Conservation (phyloP, 148 eudicot genomes). For the Rhododendron griersonianum region DNA sequence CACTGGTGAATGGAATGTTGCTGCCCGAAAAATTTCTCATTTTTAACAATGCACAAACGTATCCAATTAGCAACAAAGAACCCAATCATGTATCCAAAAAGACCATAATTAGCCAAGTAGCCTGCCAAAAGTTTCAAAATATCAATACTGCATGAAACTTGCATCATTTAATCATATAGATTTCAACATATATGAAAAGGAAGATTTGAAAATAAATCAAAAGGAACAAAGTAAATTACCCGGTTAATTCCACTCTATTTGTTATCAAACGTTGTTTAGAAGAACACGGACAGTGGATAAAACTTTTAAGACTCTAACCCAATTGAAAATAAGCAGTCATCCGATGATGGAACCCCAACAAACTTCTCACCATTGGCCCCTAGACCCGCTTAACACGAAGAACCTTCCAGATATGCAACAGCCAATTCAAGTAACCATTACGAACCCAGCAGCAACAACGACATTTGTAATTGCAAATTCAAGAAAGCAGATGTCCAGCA, state of each 20-base stretch:
- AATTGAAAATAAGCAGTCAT: neutral
- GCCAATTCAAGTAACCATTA: conserved; percentile 39
- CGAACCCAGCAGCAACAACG: conserved; percentile 25
- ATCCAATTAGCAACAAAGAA: conserved; percentile 31
- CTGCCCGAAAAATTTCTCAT: conserved; percentile 20
- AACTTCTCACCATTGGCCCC: neutral
- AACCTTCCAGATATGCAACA: conserved; percentile 21
- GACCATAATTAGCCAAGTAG: conserved; percentile 44
- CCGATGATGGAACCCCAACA: conserved; percentile 9
- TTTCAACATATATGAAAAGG: conserved; percentile 4
- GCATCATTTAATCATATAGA: neutral
- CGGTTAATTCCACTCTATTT: conserved; percentile 23
- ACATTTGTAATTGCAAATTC: conserved; percentile 28
- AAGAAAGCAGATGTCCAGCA: conserved; percentile 41
- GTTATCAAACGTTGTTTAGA: conserved; percentile 25
- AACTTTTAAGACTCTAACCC: conserved; percentile 11
- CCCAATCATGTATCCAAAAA: conserved; percentile 33
- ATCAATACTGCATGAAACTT: conserved; percentile 22
- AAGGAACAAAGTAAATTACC: conserved; percentile 32
- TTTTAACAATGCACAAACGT: conserved; percentile 14
- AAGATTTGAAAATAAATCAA: neutral
- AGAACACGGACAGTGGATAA: conserved; percentile 26
- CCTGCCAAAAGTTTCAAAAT: conserved; percentile 53
- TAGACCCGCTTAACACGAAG: conserved; percentile 1
- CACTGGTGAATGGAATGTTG: conserved; percentile 13